Conservation (phyloP, 805 yeast genomes). For the Candida methanosorbosa region DNA sequence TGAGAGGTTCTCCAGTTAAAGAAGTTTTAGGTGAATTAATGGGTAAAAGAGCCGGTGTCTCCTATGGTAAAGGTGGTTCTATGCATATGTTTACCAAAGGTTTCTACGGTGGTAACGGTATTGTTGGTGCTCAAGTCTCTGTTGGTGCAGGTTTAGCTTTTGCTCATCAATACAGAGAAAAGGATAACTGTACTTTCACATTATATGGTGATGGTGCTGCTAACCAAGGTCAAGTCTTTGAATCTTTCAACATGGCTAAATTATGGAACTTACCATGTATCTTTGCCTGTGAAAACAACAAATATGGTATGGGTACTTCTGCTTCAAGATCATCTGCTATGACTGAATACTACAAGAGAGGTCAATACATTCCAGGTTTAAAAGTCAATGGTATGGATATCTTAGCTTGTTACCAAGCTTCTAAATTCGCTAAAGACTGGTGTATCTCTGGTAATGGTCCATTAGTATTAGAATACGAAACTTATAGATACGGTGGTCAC, state of each 20-base stretch:
- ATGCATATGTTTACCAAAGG: conserved; percentile 97
- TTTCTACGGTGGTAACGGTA: conserved; percentile 99
- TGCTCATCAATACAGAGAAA: conserved; percentile 90
- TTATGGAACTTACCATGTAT: conserved; percentile 94
- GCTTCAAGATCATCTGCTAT: conserved; percentile 95
- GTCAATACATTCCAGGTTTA: conserved; percentile 98
- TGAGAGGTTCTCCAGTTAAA: conserved; percentile 91
- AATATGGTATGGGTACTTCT: conserved; percentile 99
- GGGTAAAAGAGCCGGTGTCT: conserved; percentile 94
- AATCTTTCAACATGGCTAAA: conserved; percentile 98
- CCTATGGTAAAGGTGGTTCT: conserved; percentile 98
- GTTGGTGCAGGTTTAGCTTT: conserved; percentile 98
- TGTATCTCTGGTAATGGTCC: conserved; percentile 91
- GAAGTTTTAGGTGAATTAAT: conserved; percentile 89
- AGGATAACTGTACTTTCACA: conserved; percentile 71
- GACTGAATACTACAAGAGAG: conserved; percentile 97
- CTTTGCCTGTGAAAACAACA: conserved; percentile 97
- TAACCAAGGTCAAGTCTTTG: conserved; percentile 98
- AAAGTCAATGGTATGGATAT: conserved; percentile 99
- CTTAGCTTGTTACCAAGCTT: conserved; percentile 89
- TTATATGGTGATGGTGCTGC: conserved; percentile 99
- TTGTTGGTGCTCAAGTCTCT: conserved; percentile 99
- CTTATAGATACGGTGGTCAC: conserved; percentile 99
- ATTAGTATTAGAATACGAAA: conserved; percentile 90
- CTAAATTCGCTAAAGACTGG: conserved; percentile 97